Evolutionary conservation across 108 stramenopile genomes (phyloP).

Genomic region (Skeletonema tropicum): DNA sequence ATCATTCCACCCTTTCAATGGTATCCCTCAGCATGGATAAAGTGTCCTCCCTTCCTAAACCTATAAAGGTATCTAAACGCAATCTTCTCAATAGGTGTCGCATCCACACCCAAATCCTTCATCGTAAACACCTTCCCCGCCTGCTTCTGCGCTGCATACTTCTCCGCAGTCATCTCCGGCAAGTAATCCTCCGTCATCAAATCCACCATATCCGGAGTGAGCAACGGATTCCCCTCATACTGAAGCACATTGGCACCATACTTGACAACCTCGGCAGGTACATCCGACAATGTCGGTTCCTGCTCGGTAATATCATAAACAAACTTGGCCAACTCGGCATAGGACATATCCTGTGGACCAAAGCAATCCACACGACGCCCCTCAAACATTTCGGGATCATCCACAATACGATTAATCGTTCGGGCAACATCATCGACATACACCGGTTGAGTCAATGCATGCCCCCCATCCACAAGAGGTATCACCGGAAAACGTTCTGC

Average conservation of each 20-base stretch:
- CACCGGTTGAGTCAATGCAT: constrained; percentile 92
- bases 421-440: constrained; percentile 93
- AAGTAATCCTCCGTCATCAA: constrained; percentile 83
- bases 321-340: constrained; percentile 91
- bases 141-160: constrained; percentile 54
- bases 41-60: constrained; percentile 91
- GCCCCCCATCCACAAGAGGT: constrained; percentile 86
- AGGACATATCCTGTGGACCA: constrained; percentile 92
- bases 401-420: constrained; percentile 72
- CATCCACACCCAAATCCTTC: constrained; percentile 82
- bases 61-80: constrained; percentile 90
- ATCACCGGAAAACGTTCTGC: constrained; percentile 65
- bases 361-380: constrained; percentile 92
- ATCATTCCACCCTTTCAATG: constrained; percentile 43
- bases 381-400: constrained; percentile 80
- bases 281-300: constrained; percentile 60
- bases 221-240: constrained; percentile 64
- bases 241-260: constrained; percentile 64
- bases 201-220: constrained; percentile 81
- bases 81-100: constrained; percentile 84
- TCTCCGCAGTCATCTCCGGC: constrained; percentile 69
- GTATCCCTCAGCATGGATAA: constrained; percentile 84
- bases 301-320: constrained; percentile 90
- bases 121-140: constrained; percentile 75
- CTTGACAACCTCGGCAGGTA: constrained; percentile 60